A percentile compares a stretch with the other conserved stretches of the same genome.
phyloP scores from a whole-genome alignment of 495 filamentous ascomycete genomes.

The Opeltia flavorubescens region DNA sequence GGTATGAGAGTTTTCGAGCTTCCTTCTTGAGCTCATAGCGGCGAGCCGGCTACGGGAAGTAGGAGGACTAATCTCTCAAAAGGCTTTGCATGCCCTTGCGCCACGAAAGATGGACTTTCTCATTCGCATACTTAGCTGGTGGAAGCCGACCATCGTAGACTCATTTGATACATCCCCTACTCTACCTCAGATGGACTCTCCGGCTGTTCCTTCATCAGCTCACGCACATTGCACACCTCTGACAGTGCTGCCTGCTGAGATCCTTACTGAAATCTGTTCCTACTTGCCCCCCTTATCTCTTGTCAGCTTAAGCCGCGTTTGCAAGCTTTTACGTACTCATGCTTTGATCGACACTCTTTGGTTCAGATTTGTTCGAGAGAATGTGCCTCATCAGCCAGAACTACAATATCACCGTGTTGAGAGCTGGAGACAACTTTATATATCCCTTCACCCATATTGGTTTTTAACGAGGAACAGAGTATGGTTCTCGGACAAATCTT shows the following conservation, averaged over 20 bases:
- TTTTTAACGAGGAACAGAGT: slow-evolving; percentile 67
- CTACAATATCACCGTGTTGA: slow-evolving; percentile 38
- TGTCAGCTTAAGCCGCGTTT: slow-evolving; percentile 37
- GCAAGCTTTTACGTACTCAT: slow-evolving; percentile 35
- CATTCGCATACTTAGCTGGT: neutral
- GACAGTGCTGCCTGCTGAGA: slow-evolving; percentile 43
- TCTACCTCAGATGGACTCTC: neutral
- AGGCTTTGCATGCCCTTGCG: neutral
- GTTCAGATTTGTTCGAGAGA: slow-evolving; percentile 45
- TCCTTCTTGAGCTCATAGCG: slow-evolving; percentile 1
- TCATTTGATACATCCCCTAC: neutral
- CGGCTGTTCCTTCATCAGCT: neutral
- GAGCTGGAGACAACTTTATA: slow-evolving; percentile 54
- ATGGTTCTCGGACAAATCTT: slow-evolving; percentile 69
- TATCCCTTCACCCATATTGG: slow-evolving; percentile 66
- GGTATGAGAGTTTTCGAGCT: neutral
- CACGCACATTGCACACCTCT: neutral
- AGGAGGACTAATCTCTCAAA: neutral
- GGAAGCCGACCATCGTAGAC: neutral
- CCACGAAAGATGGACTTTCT: neutral
- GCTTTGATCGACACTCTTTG: slow-evolving; percentile 45
- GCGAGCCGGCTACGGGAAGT: neutral
- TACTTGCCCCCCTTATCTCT: slow-evolving; percentile 47
- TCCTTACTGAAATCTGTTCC: slow-evolving; percentile 46
- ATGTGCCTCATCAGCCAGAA: slow-evolving; percentile 35